phyloP scores from a whole-genome alignment of 306 rosid species.

The Lathyrus tuberosus region DNA sequence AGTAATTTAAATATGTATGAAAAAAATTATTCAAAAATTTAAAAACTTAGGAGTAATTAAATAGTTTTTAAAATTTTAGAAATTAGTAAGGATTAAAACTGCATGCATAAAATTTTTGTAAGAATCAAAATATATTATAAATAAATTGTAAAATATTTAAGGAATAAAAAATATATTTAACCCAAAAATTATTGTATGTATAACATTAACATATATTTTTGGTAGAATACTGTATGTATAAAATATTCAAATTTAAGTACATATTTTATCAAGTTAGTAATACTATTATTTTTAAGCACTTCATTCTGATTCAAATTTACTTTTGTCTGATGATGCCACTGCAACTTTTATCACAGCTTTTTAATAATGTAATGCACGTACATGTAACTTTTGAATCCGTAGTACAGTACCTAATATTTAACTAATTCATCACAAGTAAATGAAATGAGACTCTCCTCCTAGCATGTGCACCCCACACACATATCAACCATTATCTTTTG shows the following conservation, averaged over 20 bases:
- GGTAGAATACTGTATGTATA: background rate
- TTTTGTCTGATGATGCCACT: background rate
- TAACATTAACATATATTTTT: background rate
- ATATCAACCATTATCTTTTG: constrained; percentile 35
- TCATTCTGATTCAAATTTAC: background rate
- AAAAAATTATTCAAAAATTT: no score
- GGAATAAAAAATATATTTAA: no score
- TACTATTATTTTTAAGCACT: background rate
- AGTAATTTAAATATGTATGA: no score
- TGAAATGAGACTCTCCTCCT: background rate
- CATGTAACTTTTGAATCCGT: constrained; percentile 3
- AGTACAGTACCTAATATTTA: constrained; percentile 27
- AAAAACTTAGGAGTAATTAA: no score
- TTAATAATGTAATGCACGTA: constrained; percentile 23
- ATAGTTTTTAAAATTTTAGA: no score
- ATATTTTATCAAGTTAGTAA: background rate
- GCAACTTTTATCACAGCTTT: background rate
- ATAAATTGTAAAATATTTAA: no score
- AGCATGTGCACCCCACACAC: constrained; percentile 51
- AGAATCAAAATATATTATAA: no score
- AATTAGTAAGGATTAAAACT: no score
- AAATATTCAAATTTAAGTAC: background rate
- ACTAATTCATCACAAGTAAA: constrained; percentile 16
- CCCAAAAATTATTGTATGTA: background rate
- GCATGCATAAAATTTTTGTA: no score